phyloP scores from a whole-genome alignment of 1,284 basidiomycete genomes.

The Ganoderma leucocontextum region DNA sequence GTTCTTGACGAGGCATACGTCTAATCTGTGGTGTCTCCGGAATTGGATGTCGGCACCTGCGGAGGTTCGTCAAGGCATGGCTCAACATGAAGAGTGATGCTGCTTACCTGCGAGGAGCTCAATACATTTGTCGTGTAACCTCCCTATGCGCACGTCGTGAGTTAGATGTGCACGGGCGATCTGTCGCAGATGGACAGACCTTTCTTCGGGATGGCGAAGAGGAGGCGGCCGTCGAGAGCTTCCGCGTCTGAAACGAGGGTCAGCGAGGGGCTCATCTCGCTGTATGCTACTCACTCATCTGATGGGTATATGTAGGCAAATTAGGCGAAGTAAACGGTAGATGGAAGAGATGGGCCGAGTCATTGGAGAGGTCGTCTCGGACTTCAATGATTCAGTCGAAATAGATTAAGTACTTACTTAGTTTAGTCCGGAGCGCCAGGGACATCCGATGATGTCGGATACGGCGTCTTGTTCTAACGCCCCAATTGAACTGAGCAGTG shows the following conservation, averaged over 20 bases:
- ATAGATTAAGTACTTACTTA: constrained; percentile 14
- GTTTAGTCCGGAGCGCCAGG: constrained; percentile 12
- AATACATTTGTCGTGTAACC: constrained; percentile 93
- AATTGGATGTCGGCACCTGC: constrained; percentile 97
- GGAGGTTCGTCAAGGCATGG: constrained; percentile 5
- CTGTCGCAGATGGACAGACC: constrained; percentile 54
- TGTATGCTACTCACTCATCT: constrained; percentile 26
- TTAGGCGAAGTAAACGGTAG: background rate
- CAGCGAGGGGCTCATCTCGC: background rate
- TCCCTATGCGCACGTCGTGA: constrained; percentile 55
- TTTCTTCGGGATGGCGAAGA: constrained; percentile 99
- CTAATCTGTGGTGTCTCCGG: constrained; percentile 87
- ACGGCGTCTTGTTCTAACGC: too few species aligned
- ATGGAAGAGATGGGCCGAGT: constrained; percentile 15
- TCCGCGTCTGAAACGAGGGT: constrained; percentile 45
- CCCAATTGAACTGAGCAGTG: too few species aligned
- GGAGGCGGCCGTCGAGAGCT: constrained; percentile 72
- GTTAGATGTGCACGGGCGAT: background rate
- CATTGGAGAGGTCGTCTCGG: constrained; percentile 15
- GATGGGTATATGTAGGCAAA: background rate
- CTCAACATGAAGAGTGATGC: background rate
- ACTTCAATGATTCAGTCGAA: constrained; percentile 13
- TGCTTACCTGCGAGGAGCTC: constrained; percentile 80
- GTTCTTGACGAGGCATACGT: constrained; percentile 93
- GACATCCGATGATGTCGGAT: background rate